Base-by-base conservation (phyloP, 805 yeast species). In the Sugiyamaella valdiviana region DNA sequence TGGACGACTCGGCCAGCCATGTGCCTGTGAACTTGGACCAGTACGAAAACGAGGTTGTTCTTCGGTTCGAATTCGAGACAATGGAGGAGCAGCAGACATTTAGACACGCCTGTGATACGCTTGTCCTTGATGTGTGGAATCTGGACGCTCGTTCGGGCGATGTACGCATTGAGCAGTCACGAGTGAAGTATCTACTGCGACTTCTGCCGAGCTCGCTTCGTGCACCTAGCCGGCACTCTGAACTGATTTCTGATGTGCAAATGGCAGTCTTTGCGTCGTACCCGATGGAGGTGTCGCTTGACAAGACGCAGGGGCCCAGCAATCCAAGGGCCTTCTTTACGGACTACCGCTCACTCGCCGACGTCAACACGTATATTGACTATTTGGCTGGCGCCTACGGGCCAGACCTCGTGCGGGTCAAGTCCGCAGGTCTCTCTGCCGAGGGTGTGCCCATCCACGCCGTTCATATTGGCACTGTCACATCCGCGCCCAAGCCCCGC, bases 391-490 rank as follows among this genome's bases (percentile, higher is more conserved):
- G 75, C 47, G 74, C 85, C 1, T 85, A 76, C 62, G 87, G 95
- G 0, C 74, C 40, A n/a, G 38, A 79, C 7, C 57, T 83, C 6
- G 74, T 86, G n/a, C 65, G 64, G 2, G 63, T 85, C 15, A 88
- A 84, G 61, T 70, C 75, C 57, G 76, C 87, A 14, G 97, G 96
- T 2, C 73, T 73, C 49, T 85, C 95, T 0, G 78, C 65, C 60
- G 95, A 88, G 65, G 86, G 86, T 5, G 71, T 93, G 47, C 79
- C 78, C 22, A 74, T 82, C 60, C 79, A 77, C 45, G 86, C 85
- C 0, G 67, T 87, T 19, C 84, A 84, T 56, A 62, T 88, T 22
- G 66, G 47, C 66, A 55, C 65, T 68, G 72, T 7, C 26, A 23
- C 45, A 37, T 22, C 29, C 68, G 6, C 70, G 23, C 51, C 44